A percentile compares a stretch with the other conserved stretches of the same genome.
phyloP scores from a whole-genome alignment of 2,329 filamentous ascomycete species.

The Colletotrichum lentis region DNA sequence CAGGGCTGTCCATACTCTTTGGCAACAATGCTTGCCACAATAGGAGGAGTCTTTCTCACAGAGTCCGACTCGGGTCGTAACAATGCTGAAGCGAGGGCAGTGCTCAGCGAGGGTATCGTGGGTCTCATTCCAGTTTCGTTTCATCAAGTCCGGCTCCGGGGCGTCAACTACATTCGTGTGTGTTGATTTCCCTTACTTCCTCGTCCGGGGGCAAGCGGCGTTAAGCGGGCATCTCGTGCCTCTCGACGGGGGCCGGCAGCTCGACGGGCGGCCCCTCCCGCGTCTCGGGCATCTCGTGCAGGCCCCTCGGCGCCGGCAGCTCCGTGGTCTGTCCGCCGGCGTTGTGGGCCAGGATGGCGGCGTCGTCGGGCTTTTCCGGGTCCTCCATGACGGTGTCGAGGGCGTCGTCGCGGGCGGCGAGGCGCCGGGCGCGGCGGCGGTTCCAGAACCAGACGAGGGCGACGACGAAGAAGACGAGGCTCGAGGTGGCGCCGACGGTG shows the following conservation, averaged over 20 bases:
- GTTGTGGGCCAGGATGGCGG: constrained; percentile 9
- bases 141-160: constrained; percentile 4
- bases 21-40: not conserved
- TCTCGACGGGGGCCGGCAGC: constrained; percentile 29
- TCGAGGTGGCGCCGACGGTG: constrained; percentile 30
- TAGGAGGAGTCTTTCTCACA: constrained; percentile 13
- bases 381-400: constrained; percentile 28
- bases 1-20: not conserved
- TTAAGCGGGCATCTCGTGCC: constrained; percentile 32
- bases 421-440: constrained; percentile 18
- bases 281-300: constrained; percentile 36
- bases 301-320: constrained; percentile 22
- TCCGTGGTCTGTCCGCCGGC: constrained; percentile 19
- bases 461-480: constrained; percentile 34
- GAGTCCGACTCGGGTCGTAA: constrained; percentile 4
- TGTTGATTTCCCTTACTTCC: not conserved
- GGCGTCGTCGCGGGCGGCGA: constrained; percentile 16
- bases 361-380: constrained; percentile 31
- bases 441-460: constrained; percentile 36
- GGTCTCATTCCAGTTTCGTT: constrained; percentile 26
- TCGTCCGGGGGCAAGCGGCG: too few relatives aligned
- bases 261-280: constrained; percentile 28
- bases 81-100: constrained; percentile 15
- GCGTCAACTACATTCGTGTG: not conserved
- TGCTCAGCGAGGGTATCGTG: constrained; percentile 37